Percentiles rank a stretch among this genome's conserved stretches.
Evolutionary conservation across 2,329 filamentous ascomycete genomes (phyloP).

Genomic region (Phoma sp.): DNA sequence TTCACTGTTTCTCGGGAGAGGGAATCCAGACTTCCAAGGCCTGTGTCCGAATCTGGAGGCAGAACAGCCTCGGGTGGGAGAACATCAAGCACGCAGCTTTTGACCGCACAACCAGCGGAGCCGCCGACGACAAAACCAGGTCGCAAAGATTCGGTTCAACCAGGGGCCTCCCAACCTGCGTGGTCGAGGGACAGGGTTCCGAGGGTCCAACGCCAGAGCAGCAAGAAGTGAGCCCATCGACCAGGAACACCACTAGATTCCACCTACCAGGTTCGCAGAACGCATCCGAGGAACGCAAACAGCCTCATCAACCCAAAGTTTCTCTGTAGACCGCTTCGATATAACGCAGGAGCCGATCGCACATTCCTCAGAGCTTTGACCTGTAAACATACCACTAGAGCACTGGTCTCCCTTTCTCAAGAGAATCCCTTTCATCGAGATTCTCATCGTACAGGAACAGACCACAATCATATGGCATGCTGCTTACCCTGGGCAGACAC

Average conservation of each 20-base stretch:
- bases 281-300: not conserved
- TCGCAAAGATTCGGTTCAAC: conserved; percentile 6
- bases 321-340: not conserved
- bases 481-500: not conserved
- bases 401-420: not conserved
- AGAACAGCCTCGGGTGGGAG: not conserved
- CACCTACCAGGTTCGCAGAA: not conserved
- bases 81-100: not conserved
- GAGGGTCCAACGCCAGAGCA: not conserved
- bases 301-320: not conserved
- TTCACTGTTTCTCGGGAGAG: not conserved
- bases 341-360: not conserved
- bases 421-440: not conserved
- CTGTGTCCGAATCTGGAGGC: not conserved
- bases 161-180: not conserved
- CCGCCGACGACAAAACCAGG: too few species aligned
- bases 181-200: not conserved
- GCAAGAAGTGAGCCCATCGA: not conserved
- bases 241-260: not conserved
- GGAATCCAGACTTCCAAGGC: not conserved
- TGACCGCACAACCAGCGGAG: not conserved
- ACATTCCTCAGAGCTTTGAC: not conserved
- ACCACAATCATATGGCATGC: not conserved
- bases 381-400: too few species aligned
- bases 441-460: too few species aligned